Base-by-base conservation (phyloP, 2,329 filamentous ascomycete genomes). In the Colletotrichum sojae region DNA sequence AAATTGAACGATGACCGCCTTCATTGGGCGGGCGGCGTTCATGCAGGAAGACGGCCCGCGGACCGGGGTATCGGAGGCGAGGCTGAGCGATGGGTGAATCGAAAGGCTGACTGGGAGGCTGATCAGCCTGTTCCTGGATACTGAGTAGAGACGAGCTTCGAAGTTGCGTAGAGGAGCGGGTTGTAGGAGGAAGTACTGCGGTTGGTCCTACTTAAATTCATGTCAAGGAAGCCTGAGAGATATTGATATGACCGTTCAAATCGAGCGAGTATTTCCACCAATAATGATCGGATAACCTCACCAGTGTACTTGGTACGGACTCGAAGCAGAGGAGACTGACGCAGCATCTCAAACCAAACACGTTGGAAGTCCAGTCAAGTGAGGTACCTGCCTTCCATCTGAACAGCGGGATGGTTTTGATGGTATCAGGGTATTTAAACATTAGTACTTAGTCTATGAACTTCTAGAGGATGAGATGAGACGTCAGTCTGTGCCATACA, bases 21-120 rank as follows among this genome's bases (percentile, higher is more conserved):
- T 9, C 36, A 61, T 61, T 61, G 31, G 48, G 4, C 36, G 20
- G 52, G 52, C 25, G 31, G 27, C 25, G 58, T 61, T 51, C 22
- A 51, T 64, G 27, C 61, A 46, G 22, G 36, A 61, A 52, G 36
- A 52, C 48, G 58, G 58, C 36, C 48, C 36, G 36, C 18, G 15
- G 36, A 31, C n/a, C 22, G 22, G 27, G 27, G 27, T 18, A 20
- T 20, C 27, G 49, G 49, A 5, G 9, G 25, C 25, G 52, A 54
- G 52, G 52, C 5, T 54, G 52, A 39, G 52, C 16, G 25, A 27
- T 27, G 52, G 52, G 52, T 36, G n/a, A 4, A 39, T 10, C 13
- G 25, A 16, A 25, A 54, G 49, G 36, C n/a, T 53, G 48, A 40
- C 31, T 6, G 18, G 31, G 6, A 53, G 48, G 10, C 22, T 45